Percentiles rank a stretch among this genome's conserved stretches.
phyloP scores from a whole-genome alignment of 2,329 filamentous ascomycete species.

The Kalmusia sp. region DNA sequence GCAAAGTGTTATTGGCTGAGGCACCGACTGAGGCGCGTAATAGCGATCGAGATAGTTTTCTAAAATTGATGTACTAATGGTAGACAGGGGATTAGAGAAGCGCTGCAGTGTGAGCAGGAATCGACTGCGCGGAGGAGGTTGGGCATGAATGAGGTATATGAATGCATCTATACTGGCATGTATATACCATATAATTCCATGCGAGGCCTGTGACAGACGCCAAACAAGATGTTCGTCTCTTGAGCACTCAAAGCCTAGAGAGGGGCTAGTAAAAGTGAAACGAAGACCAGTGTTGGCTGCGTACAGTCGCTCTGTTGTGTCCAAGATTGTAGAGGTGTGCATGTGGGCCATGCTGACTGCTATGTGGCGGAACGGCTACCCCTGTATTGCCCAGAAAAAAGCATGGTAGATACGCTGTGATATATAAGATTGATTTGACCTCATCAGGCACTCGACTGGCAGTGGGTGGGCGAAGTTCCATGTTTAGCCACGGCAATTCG shows the following conservation, averaged over 20 bases:
- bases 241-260: not conserved
- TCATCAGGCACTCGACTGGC: not conserved
- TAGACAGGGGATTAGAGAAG: not conserved
- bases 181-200: not conserved
- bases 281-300: not conserved
- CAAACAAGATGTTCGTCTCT: not conserved
- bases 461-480: not conserved
- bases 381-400: not conserved
- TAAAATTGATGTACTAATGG: conserved; percentile 11
- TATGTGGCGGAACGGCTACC: not conserved
- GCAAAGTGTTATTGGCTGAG: no score
- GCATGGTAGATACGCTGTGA: not conserved
- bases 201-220: not conserved
- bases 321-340: not conserved
- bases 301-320: not conserved
- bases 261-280: not conserved
- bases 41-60: conserved; percentile 8
- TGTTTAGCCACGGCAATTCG: not conserved
- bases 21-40: not conserved
- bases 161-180: not conserved
- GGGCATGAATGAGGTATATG: not conserved
- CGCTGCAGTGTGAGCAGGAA: not conserved
- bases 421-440: not conserved
- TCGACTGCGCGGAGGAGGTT: not conserved
- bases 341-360: not conserved